Evolutionary conservation across 306 rosid genomes (phyloP), one percentile per base, ranked within the genome.

Genomic region (Vigna trinervia): DNA sequence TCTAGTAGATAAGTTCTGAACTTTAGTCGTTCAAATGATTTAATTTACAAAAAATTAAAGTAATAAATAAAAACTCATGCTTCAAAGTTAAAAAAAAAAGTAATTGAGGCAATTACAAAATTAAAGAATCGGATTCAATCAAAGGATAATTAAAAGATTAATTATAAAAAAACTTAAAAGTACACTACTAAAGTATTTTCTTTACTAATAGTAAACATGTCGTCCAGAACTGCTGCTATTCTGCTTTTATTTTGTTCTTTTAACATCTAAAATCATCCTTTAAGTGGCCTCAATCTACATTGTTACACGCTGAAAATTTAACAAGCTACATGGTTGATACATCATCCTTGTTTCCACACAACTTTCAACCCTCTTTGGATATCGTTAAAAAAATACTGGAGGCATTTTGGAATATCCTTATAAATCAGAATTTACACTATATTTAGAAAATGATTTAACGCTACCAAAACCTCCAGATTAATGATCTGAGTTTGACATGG

Each of bases 291-390:
- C 36, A 22, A 4, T 50, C 58, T 76, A 71, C 47, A 62, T 19
- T 60, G 77, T 47, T 77, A 71, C 82, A 77, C 50, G 43, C 71
- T 43, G 47, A 65, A 71, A 71, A 46, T 12, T 76, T 4, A 53
- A 82, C 59, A 79, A 82, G 71, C 82, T 74, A 76, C 53, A 30
- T 0, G 17, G 72, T 62, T 58, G 66, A 76, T 45, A 34, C 15
- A 56, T 19, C 76, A 59, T 64, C 79, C 30, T 54, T 36, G 78
- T 71, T 57, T 64, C 53, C 77, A 69, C 68, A 61, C 61, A 69
- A 68, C 45, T 75, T 69, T 61, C 67, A 60, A 83, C 70, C 71
- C 71, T 22, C 71, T 48, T 46, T 64, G 28, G 11, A 65, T 54
- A 77, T 58, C 45, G 2, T 26, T 17, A 22, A 8, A 75, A 75